These are phyloP conservation scores for Vigna hirtella DNA, from an alignment of 306 rosid species.

Conservation along the genomic window DNA sequence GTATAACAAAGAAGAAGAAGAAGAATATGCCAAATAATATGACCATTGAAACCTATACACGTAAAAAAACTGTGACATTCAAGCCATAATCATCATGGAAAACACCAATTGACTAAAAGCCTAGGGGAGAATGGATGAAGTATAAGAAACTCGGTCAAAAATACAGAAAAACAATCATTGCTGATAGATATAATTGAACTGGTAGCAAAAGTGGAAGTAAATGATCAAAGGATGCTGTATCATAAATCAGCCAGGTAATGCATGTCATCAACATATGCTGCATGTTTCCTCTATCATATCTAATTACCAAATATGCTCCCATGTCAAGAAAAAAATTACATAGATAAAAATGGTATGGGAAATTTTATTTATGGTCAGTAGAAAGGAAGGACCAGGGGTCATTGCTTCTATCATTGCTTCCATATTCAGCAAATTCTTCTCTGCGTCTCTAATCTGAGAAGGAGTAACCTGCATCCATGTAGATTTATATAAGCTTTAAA, in stretches of 20 bases:
- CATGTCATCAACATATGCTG: constrained; percentile 18
- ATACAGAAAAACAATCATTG: not conserved
- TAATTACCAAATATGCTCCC: constrained; percentile 22
- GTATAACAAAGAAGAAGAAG: constrained; percentile 15
- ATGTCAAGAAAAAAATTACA: constrained; percentile 30
- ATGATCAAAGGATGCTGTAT: not conserved
- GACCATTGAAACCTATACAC: constrained; percentile 20
- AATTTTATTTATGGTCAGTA: constrained; percentile 27
- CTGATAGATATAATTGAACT: constrained; percentile 15
- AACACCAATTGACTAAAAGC: constrained; percentile 17
- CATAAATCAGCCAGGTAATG: constrained; percentile 11
- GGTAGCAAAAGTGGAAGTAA: constrained; percentile 19
- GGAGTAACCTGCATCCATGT: constrained; percentile 81
- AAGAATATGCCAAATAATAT: constrained; percentile 1
- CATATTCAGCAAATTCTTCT: constrained; percentile 86
- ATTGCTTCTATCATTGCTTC: constrained; percentile 97
- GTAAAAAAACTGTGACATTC: constrained; percentile 26
- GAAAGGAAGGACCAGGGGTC: constrained; percentile 78
- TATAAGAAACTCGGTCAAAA: not conserved
- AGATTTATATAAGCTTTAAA: constrained; percentile 12
- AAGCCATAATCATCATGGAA: constrained; percentile 22
- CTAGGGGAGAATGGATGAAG: constrained; percentile 9
- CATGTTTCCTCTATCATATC: constrained; percentile 7
- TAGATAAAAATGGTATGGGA: constrained; percentile 21
- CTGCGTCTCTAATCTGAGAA: constrained; percentile 97